phyloP scores from a whole-genome alignment of 768 basidiomycete species.

The Pleurotus tuoliensis region DNA sequence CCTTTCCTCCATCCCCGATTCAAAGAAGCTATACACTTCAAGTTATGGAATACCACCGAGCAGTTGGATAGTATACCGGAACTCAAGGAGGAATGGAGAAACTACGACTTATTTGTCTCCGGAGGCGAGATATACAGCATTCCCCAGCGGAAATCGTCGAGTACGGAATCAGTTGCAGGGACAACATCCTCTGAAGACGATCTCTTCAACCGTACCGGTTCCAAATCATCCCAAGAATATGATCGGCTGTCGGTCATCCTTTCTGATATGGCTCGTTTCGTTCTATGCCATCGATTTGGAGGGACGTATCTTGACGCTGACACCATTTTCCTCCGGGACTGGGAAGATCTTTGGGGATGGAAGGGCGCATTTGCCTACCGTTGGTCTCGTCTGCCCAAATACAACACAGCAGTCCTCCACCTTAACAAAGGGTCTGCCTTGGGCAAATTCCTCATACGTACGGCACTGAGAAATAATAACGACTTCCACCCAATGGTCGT shows the following conservation, averaged over 20 bases:
- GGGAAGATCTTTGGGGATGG: slow-evolving; percentile 99
- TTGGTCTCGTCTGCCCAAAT: slow-evolving; percentile 89
- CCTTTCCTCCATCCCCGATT: slow-evolving; percentile 94
- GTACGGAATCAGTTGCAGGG: slow-evolving; percentile 15
- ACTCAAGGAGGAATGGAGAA: slow-evolving; percentile 86
- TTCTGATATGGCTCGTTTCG: slow-evolving; percentile 96
- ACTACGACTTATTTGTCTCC: slow-evolving; percentile 80
- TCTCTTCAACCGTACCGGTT: slow-evolving; percentile 72
- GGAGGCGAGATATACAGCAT: slow-evolving; percentile 74
- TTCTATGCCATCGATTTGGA: slow-evolving; percentile 94
- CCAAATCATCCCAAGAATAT: slow-evolving; percentile 79
- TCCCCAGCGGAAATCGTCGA: slow-evolving; percentile 36
- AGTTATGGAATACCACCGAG: slow-evolving; percentile 97
- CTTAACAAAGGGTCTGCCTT: slow-evolving; percentile 91
- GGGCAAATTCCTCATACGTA: slow-evolving; percentile 90
- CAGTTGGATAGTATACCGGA: slow-evolving; percentile 91
- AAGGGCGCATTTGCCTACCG: slow-evolving; percentile 95
- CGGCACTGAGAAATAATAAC: slow-evolving; percentile 87
- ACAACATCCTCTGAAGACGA: slow-evolving; percentile 32
- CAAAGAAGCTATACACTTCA: slow-evolving; percentile 90
- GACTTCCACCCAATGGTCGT: slow-evolving; percentile 99
- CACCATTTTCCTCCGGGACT: slow-evolving; percentile 92
- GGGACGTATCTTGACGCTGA: slow-evolving; percentile 98
- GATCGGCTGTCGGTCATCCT: slow-evolving; percentile 90
- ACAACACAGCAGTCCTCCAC: slow-evolving; percentile 95